Base-by-base conservation (phyloP, 73 alveolate species). In the Tetrahymena thermophila region DNA sequence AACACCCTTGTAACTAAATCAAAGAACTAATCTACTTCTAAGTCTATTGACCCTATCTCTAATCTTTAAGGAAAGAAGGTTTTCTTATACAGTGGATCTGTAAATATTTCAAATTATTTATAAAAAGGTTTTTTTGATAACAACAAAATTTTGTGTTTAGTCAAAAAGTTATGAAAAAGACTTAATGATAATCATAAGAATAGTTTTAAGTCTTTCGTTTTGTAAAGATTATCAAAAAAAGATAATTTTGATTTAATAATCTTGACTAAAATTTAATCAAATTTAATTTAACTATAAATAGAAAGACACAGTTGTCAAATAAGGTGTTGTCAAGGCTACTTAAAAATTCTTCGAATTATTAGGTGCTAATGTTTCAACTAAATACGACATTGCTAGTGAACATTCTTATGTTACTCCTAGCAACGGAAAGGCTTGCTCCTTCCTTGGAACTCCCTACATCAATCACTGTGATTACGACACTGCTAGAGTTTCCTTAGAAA, bases 391-490 rank as follows among this genome's bases (percentile, higher is more conserved):
- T 43, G 83, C 43, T 6, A 96, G 56, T 34, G 95, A 94, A 44
- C 96, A 94, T 35, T 94, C 96, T n/a, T 94, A 96, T 85, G 96
- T 94, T 38, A 94, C 96, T 21, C 38, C 38, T 31, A 93, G n/a
- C 83, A 35, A 35, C 19, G 96, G 96, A 84, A 94, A 93, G 42
- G 85, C 94, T 15, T 94, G 96, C 34, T 34, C 43, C 4, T 94
- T 84, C 44, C 96, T 94, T 28, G 96, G 96, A 35, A 85, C 56
- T 19, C 96, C 96, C 21, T 94, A 56, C 35, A 94, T 94, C 56
- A 94, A 94, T 94, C 93, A 89, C 89, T 94, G 96, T 28, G 35
- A 43, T 34, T 37, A 35, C 35, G 96, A 94, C 94, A 84, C 96
- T 85, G 93, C 96, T 35, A 43, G 89, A 34, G 42, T 89, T 10